Evolutionary conservation across 2,329 filamentous ascomycete genomes (phyloP).

Genomic region (Fusarium humuli): DNA sequence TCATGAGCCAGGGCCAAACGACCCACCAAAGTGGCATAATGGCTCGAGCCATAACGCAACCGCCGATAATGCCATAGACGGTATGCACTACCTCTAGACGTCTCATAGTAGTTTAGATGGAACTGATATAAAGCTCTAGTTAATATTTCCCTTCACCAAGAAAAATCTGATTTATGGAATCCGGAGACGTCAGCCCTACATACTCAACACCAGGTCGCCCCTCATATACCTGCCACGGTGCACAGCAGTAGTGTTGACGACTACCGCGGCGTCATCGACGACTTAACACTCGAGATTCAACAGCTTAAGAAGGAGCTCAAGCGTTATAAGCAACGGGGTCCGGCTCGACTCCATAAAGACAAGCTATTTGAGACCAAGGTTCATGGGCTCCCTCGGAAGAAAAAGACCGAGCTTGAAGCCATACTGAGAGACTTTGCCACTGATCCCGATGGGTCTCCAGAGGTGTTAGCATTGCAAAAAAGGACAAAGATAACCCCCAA

Average conservation of each 20-base stretch:
- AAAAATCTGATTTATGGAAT: constrained; percentile 63
- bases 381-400: constrained; percentile 76
- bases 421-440: constrained; percentile 77
- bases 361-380: constrained; percentile 86
- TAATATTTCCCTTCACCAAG: constrained; percentile 68
- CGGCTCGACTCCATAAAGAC: constrained; percentile 75
- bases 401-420: constrained; percentile 81
- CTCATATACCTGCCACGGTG: constrained; percentile 50
- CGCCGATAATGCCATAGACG: not conserved
- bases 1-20: not conserved
- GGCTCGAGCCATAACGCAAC: not conserved
- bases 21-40: not conserved
- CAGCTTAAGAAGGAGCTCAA: constrained; percentile 78
- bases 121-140: constrained; percentile 47
- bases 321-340: constrained; percentile 75
- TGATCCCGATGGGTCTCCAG: constrained; percentile 65
- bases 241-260: constrained; percentile 76
- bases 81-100: not conserved
- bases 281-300: constrained; percentile 86
- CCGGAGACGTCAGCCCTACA: constrained; percentile 49
- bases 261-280: constrained; percentile 85
- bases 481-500: constrained; percentile 55
- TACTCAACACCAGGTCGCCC: constrained; percentile 31
- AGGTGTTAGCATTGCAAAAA: constrained; percentile 56
- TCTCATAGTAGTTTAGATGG: not conserved